Base-by-base conservation (phyloP, 2,329 filamentous ascomycete species). In the Sclerotinia glacialis region DNA sequence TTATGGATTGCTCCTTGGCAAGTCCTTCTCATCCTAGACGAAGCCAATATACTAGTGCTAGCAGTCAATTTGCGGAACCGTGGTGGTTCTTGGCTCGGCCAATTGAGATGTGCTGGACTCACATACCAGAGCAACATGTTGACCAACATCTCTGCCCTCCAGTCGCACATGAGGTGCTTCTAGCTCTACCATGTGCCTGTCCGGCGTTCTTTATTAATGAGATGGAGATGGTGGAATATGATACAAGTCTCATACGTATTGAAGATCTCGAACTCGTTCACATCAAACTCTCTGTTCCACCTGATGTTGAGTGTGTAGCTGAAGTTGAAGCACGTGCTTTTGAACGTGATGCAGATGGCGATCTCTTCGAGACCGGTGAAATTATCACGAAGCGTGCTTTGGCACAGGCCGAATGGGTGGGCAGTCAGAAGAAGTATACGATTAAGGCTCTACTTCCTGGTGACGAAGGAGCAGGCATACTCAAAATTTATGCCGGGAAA, bases 21-120 rank as follows among this genome's bases (percentile, higher is more conserved):
- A 93, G 90, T 70, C 93, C 94, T 16, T 97, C 94, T 0, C 92
- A 98, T 74, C 94, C 95, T 12, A 88, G 86, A 67, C 86, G 96
- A 58, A 83, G 81, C 21, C 81, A 87, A 42, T 98, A 96, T 78
- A 96, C 93, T 18, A 91, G 85, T 72, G 84, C 85, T 34, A 85
- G 85, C 67, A 86, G 83, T 67, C 85, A 88, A 53, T 81, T 85
- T 1, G 92, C 95, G 0, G 95, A 99, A 72, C 83, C 83, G 42
- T 98, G 92, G 89, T 99, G 93, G 83, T 99, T 99, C 80, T 85
- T 99, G n/a, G 82, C 92, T 0, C 86, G 91, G 11, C 96, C 96
- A 7, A 85, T 89, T 55, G 92, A 99, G 78, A 86, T 94, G 11
- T 98, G 94, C 82, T 99, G 94, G 83, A 97, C 95, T 1, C 95